These are phyloP conservation scores for Cardiospermum halicacabum DNA, from an alignment of 345 rosid genomes.

Conservation along the genomic window DNA sequence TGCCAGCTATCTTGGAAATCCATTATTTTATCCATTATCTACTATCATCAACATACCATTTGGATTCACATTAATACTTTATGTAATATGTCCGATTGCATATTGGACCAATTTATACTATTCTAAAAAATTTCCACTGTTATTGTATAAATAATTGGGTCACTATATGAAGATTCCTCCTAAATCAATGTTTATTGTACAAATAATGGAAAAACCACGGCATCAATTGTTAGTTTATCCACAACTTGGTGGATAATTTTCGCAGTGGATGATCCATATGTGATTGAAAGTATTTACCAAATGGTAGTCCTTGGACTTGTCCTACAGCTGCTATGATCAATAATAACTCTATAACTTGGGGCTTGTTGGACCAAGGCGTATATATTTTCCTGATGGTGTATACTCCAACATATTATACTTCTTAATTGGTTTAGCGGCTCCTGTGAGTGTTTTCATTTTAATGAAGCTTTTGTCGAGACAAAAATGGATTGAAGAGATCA, in stretches of 20 bases:
- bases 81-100: constrained; percentile 14
- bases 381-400: not conserved
- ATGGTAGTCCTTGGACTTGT: not conserved
- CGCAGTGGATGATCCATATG: not conserved
- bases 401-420: too few species aligned
- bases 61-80: constrained; percentile 18
- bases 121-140: constrained; percentile 23
- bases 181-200: too few species aligned
- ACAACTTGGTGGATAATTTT: not conserved
- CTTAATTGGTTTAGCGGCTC: not conserved
- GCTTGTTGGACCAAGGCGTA: constrained; percentile 3
- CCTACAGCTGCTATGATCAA: not conserved
- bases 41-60: constrained; percentile 15
- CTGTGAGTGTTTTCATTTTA: not conserved
- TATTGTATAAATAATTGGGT: constrained; percentile 1
- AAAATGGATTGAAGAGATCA: not conserved
- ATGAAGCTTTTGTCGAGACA: not conserved
- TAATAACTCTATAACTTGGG: not conserved
- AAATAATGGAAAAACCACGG: too few species aligned
- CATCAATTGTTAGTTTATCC: not conserved
- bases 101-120: constrained; percentile 20
- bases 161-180: too few species aligned
- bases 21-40: constrained; percentile 11
- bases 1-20: not conserved
- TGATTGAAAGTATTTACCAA: not conserved